Evolutionary conservation across 2,329 filamentous ascomycete species (phyloP), one percentile per base, ranked within the genome.

Genomic region (Cladosporium sp.): DNA sequence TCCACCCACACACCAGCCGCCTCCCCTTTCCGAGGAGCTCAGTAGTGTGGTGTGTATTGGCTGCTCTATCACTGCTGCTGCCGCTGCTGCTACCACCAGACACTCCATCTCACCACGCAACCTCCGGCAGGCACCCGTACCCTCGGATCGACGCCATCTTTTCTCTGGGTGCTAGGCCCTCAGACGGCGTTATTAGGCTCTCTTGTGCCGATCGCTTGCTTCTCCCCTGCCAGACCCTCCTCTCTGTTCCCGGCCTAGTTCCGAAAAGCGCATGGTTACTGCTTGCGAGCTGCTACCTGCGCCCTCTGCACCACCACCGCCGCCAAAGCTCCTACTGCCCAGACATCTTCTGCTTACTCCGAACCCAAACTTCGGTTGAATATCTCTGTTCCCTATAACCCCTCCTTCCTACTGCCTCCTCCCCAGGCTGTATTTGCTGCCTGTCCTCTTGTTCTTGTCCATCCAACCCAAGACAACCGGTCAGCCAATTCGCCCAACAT

Each of bases 161-260:
- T 5, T 5, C 22, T 27, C 22, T 27, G 22, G 22, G 22, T 27
- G 22, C 22, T 27, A 27, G 22, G 22, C 22, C 22, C 22, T 34
- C 24, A 24, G 44, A 19, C 44, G 44, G 45, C 45, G 45, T 48
- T 27, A 34, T 41, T 48, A 47, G 44, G 44, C 36, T 47, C 34
- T 47, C 32, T n/a, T 38, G 20, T 30, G 37, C 44, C 44, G 45
- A 41, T 41, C 37, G 37, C 37, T 22, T 41, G 39, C 19, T 7
- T 38, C 36, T 27, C 22, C 22, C 20, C 39, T 19, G 19, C 39
- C 19, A 27, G 17, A 39, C 15, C 17, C 37, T 34, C 43, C n/a
- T 17, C 22, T 47, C 34, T 40, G 43, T 32, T 24, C 37, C 45
- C 45, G 37, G 34, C 13, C 45, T 48, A 41, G 45, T 41, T 17